These are phyloP conservation scores for Lasiodiplodia gonubiensis DNA, from an alignment of 2,329 filamentous ascomycete genomes.

Conservation along the genomic window DNA sequence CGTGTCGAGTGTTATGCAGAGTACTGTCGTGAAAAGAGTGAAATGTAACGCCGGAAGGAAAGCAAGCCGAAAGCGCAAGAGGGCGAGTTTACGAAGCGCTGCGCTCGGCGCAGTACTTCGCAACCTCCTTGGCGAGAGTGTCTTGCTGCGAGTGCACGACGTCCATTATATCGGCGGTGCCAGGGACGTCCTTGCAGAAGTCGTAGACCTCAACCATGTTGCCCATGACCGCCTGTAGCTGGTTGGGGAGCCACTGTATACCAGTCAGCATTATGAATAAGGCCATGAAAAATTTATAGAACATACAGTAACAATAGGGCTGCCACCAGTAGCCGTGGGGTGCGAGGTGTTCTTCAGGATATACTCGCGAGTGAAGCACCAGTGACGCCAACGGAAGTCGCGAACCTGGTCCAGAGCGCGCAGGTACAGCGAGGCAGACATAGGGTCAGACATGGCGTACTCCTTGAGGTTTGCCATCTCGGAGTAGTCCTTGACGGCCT, in stretches of 20 bases:
- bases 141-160: constrained; percentile 67
- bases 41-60: constrained; percentile 13
- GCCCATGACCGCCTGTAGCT: constrained; percentile 74
- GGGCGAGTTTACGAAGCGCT: background rate
- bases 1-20: constrained; percentile 13
- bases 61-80: background rate
- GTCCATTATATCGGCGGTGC: constrained; percentile 70
- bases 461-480: constrained; percentile 61
- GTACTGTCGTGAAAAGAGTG: constrained; percentile 23
- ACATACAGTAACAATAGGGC: constrained; percentile 73
- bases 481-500: constrained; percentile 66
- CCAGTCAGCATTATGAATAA: background rate
- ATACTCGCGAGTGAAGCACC: constrained; percentile 85
- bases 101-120: constrained; percentile 71
- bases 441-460: constrained; percentile 69
- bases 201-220: constrained; percentile 69
- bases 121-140: constrained; percentile 73
- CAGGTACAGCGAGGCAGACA: constrained; percentile 55
- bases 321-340: constrained; percentile 79
- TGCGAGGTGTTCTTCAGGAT: constrained; percentile 79
- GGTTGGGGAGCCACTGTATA: constrained; percentile 75
- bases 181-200: constrained; percentile 52
- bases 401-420: constrained; percentile 72
- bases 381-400: constrained; percentile 83
- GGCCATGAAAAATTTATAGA: background rate